Conservation (phyloP, 2,329 filamentous ascomycete genomes). For the Epicoccum nigrum region DNA sequence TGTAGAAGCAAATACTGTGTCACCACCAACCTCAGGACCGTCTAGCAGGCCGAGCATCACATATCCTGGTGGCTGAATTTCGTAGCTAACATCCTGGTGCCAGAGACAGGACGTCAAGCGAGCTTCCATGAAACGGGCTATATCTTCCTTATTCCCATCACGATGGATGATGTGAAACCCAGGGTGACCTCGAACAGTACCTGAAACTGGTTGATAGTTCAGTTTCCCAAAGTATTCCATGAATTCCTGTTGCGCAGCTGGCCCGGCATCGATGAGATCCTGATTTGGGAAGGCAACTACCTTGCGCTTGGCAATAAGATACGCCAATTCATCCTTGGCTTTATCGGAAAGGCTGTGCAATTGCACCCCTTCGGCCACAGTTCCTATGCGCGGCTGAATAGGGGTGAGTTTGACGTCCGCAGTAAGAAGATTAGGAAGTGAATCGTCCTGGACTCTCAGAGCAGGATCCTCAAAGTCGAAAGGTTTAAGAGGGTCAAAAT, state of each 20-base stretch:
- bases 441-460: not conserved
- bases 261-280: constrained; percentile 61
- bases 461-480: constrained; percentile 2
- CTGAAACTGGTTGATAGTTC: constrained; percentile 3
- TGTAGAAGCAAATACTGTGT: constrained; percentile 70
- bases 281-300: constrained; percentile 74
- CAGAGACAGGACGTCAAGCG: constrained; percentile 73
- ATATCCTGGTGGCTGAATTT: constrained; percentile 81
- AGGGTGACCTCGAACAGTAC: constrained; percentile 59
- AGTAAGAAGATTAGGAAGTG: constrained; percentile 3
- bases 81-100: constrained; percentile 86
- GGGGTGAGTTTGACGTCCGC: not conserved
- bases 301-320: constrained; percentile 73
- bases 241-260: constrained; percentile 67
- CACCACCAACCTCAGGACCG: constrained; percentile 75
- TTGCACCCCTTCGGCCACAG: not conserved
- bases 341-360: constrained; percentile 47
- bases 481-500: constrained; percentile 5
- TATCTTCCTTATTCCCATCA: constrained; percentile 62
- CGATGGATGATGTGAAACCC: constrained; percentile 78
- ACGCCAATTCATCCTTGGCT: constrained; percentile 75
- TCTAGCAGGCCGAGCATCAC: constrained; percentile 86
- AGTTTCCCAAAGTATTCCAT: constrained; percentile 2
- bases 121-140: constrained; percentile 64
- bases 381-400: constrained; percentile 6